Base-by-base conservation (phyloP, 1,284 basidiomycete species). In the Trametes sp. region DNA sequence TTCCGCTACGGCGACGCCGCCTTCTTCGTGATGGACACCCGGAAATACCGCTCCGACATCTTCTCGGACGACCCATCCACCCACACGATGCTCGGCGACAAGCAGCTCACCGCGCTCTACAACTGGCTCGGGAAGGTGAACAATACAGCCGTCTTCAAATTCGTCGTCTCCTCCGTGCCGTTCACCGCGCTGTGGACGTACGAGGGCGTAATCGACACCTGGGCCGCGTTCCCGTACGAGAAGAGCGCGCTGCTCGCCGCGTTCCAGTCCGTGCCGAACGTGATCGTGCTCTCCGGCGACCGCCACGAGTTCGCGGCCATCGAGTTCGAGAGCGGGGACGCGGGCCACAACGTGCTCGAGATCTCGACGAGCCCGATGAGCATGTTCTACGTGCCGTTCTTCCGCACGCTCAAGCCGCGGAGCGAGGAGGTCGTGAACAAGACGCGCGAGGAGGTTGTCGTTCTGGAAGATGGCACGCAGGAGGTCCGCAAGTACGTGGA, bases 1-100 rank as follows among this genome's bases (percentile, higher is more conserved):
- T 90, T 90, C 76, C 78, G 79, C 42, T 87, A 88, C 68, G 90
- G 86, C 1, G 90, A 93, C 69, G 80, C 81, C 2, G 89, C 90
- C 0, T 94, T 92, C 76, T 94, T 94, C 75, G 90, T 94, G 28
- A 78, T 90, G 79, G 93, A 94, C 76, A 92, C 90, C 7, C 82
- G 92, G 14, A 82, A 84, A 16, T 85, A 92, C 71, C 85, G 92
- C 33, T 84, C 84, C 5, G 76, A 80, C 50, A 73, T 80, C 14
- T 74, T 75, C 16, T 71, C 74, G 3, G 81, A 82, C n/a, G 82
- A 82, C 29, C 66, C 70, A 16, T 70, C 76, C 19, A 70, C 75
- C 1, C 79, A 81, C 44, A 91, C 89, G 1, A 93, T 94, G 88
- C 84, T 95, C 8, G 93, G 93, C 23, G 82, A 86, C 42, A 70